These are phyloP conservation scores for Rhinocladiella similis DNA, from an alignment of 2,329 filamentous ascomycete species.

Conservation along the genomic window DNA sequence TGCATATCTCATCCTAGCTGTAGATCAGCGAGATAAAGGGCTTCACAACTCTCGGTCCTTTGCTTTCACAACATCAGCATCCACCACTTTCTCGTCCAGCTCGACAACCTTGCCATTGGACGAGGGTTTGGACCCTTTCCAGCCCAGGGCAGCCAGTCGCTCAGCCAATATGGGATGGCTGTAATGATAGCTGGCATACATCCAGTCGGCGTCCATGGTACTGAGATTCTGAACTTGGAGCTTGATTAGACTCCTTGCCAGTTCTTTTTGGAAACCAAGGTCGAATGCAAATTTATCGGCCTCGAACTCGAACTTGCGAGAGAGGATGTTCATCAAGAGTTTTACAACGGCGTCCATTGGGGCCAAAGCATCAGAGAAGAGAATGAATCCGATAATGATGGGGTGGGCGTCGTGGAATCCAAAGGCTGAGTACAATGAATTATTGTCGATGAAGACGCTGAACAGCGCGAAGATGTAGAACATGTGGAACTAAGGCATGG, in stretches of 20 bases:
- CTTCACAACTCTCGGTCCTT: constrained; percentile 71
- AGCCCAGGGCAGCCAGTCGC: constrained; percentile 85
- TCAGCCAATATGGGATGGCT: constrained; percentile 96
- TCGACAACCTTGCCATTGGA: constrained; percentile 45
- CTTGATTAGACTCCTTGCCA: constrained; percentile 88
- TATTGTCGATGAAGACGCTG: constrained; percentile 96
- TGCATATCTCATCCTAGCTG: too few species aligned
- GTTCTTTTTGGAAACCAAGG: constrained; percentile 79
- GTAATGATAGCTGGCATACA: constrained; percentile 98
- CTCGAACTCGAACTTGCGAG: constrained; percentile 92
- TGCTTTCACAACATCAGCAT: constrained; percentile 64
- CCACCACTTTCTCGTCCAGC: constrained; percentile 46
- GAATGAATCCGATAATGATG: constrained; percentile 94
- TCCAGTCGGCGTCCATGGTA: constrained; percentile 98
- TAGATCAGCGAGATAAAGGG: background rate
- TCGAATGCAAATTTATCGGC: constrained; percentile 84
- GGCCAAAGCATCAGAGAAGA: constrained; percentile 94
- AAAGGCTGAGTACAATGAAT: constrained; percentile 84
- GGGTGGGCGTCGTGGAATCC: constrained; percentile 81
- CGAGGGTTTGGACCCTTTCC: constrained; percentile 66
- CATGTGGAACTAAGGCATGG: constrained; percentile 68
- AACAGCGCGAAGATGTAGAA: constrained; percentile 97
- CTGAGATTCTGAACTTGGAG: constrained; percentile 97
- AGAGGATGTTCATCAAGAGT: constrained; percentile 93
- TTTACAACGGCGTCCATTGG: constrained; percentile 95